Base-by-base conservation (phyloP, 192 early-diverging fungal species). In the Phlyctochytrium arcticum region DNA sequence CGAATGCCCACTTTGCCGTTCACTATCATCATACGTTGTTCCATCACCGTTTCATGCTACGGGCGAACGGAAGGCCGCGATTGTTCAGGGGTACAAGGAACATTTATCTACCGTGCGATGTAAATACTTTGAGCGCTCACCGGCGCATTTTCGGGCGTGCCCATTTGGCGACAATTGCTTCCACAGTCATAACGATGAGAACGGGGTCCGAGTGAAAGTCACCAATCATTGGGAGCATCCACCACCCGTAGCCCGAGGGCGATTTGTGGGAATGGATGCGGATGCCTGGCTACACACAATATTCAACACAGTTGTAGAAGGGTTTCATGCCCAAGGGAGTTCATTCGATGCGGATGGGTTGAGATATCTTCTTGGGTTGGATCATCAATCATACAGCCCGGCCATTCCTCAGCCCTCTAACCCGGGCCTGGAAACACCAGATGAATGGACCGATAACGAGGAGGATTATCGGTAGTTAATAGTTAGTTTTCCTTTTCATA, bases 1-100 rank as follows among this genome's bases (percentile, higher is more conserved):
- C 17, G 50, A 53, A 53, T 53, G 50, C 8, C 50, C 50, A 29
- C 15, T 53, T 15, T 53, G 50, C 29, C 50, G 50, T 17, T 53
- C 50, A 17, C 50, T 27, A 27, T 53, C 50, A 15, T 15, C 19
- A 17, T 30, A 30, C 50, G 30, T 53, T 53, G 50, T 53, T 0
- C 50, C 50, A 27, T 53, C 50, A 15, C 15, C 30, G 17, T 15
- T 53, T 27, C 50, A 53, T 27, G 50, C 50, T 5, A 53, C n/a
- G 17, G 50, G 50, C 15, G 23, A 17, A 30, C 50, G 17, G 17
- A 53, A 53, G 0, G 50, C 17, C 4, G 24, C 17, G 4, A 15
- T 53, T 4, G 29, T 53, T 53, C 23, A 53, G 7, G 17, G 15
- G 15, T 30, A 53, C 30, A 53, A 21, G 29, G 50, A 19, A 17